phyloP scores from a whole-genome alignment of 2,329 filamentous ascomycete species.

The Alternaria metachromatica region DNA sequence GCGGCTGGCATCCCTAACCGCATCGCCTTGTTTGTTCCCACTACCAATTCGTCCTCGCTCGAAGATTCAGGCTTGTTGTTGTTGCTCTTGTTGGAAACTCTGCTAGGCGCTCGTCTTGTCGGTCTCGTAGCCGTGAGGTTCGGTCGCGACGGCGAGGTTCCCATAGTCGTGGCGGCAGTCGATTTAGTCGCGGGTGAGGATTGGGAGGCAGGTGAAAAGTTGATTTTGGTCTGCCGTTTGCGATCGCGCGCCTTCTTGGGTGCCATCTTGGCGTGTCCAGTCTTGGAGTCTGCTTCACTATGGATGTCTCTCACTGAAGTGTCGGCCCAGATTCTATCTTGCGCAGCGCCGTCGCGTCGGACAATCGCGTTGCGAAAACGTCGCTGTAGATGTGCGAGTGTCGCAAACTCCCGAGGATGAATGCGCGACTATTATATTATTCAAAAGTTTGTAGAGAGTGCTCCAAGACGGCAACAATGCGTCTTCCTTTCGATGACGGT shows the following conservation, averaged over 20 bases:
- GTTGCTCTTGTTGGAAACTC: slow-evolving; percentile 21
- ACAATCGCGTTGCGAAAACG: slow-evolving; percentile 4
- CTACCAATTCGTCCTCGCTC: slow-evolving; percentile 33
- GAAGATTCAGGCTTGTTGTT: slow-evolving; percentile 20
- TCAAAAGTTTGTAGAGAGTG: neutral
- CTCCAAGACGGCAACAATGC: neutral
- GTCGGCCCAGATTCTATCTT: neutral
- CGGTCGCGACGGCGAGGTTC: slow-evolving; percentile 6
- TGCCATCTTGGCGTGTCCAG: slow-evolving; percentile 24
- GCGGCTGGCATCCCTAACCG: slow-evolving; percentile 26
- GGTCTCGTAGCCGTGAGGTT: slow-evolving; percentile 11
- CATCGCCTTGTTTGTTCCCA: slow-evolving; percentile 20
- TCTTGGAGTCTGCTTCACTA: slow-evolving; percentile 1
- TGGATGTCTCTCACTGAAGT: neutral
- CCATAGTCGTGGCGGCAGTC: slow-evolving; percentile 3
- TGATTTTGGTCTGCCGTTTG: slow-evolving; percentile 51
- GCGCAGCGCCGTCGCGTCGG: slow-evolving; percentile 8
- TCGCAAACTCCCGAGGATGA: neutral
- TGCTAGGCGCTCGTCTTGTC: slow-evolving; percentile 26
- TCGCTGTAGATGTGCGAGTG: neutral
- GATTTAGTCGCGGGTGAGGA: slow-evolving; percentile 44
- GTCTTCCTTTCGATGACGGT: neutral
- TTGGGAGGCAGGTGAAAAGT: slow-evolving; percentile 52
- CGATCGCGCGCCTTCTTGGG: slow-evolving; percentile 30
- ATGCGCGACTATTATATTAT: neutral